Evolutionary conservation across 2,329 filamentous ascomycete genomes (phyloP).

Genomic region (Pseudogymnoascus sp.): DNA sequence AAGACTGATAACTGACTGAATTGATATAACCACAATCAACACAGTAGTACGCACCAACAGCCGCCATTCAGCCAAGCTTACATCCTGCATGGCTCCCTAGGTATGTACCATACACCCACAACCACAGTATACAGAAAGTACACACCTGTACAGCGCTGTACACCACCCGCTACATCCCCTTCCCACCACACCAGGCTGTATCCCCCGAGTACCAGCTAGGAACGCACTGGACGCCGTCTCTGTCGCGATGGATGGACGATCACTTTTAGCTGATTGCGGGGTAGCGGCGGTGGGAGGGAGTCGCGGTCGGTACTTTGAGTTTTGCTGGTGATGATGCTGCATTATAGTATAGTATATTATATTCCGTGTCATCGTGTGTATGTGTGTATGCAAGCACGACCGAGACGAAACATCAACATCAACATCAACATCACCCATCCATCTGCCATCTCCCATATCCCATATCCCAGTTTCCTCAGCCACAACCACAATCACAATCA

Average conservation of each 20-base stretch:
- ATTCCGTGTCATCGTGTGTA: background rate
- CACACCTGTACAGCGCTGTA: background rate
- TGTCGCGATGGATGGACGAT: background rate
- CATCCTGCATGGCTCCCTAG: background rate
- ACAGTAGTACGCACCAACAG: background rate
- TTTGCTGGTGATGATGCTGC: background rate
- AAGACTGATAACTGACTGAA: background rate
- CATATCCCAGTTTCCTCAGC: background rate
- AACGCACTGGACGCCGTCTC: background rate
- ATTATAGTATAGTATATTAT: background rate
- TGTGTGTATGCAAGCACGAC: background rate
- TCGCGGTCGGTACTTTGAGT: background rate
- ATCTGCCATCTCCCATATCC: background rate
- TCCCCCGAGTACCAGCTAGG: background rate
- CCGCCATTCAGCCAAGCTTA: background rate
- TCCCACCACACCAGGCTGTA: background rate
- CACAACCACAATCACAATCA: background rate
- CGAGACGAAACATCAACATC: background rate
- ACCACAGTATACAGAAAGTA: background rate
- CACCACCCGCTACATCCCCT: background rate
- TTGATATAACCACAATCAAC: background rate
- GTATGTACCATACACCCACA: background rate
- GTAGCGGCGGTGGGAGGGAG: background rate
- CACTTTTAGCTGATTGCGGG: slow-evolving; percentile 7
- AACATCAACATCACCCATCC: too few species aligned